Evolutionary conservation across 352 stramenopile species (phyloP), one percentile per base, ranked within the genome.

Genomic region (Pythium coloratum): DNA sequence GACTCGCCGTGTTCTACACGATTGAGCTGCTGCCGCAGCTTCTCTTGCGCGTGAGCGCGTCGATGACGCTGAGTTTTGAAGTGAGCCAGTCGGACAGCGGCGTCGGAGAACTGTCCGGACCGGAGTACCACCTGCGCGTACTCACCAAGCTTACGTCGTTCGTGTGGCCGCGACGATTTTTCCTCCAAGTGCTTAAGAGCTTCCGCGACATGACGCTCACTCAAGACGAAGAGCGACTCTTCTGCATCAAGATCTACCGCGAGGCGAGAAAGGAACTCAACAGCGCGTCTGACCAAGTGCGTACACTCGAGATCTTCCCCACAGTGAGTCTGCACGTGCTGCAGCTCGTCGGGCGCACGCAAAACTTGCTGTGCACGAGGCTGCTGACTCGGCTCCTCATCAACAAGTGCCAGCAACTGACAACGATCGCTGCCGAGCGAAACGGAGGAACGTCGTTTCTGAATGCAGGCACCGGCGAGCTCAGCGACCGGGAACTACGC

Each of bases 151-250:
- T 85, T 18, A 55, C 74, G 30, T 61, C 64, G 14, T 66, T 82
- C 36, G 53, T 55, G 26, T 85, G 77, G 77, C 77, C 77, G n/a
- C 62, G 65, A 16, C 65, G 77, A 2, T 81, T 85, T 53, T 85
- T 85, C 60, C 40, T 85, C 30, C 77, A 81, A 68, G 60, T 82
- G n/a, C 50, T 85, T 14, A 83, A 83, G 58, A 83, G 65, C 30
- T 79, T 85, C 49, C 75, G 75, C 32, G 76, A 83, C 40, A 80
- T 83, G 16, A 33, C 47, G 16, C 58, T 85, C 12, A 71, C 28
- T 3, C 47, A 69, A 5, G 64, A 72, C 13, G 75, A 81, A 33
- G 75, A 85, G 44, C 71, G 69, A 7, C 42, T 59, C 6, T 66
- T 85, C 18, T 85, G 77, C 46, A 69, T 61, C 40, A 85, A 85